Evolutionary conservation across 345 rosid species (phyloP).

Genomic region (Citrus sp.): DNA sequence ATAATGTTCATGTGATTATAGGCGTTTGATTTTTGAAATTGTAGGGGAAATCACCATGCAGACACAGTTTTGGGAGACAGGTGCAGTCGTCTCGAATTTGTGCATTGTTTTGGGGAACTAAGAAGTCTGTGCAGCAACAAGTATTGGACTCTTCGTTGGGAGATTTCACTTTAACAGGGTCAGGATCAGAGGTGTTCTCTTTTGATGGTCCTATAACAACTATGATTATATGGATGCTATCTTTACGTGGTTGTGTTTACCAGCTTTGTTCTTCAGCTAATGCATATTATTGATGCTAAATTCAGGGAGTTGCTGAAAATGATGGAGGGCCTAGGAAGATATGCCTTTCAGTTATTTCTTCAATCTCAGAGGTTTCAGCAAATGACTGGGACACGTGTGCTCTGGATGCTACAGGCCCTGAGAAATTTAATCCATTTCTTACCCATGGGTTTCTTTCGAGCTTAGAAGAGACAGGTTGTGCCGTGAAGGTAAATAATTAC

Average conservation of each 20-base stretch:
- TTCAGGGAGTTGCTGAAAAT: slow-evolving; percentile 39
- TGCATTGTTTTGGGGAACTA: slow-evolving; percentile 80
- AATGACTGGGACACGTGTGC: slow-evolving; percentile 84
- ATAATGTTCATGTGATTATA: neutral
- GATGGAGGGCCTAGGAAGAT: slow-evolving; percentile 32
- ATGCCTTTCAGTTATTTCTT: slow-evolving; percentile 59
- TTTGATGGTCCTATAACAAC: neutral
- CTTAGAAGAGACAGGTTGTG: slow-evolving; percentile 72
- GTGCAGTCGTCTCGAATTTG: slow-evolving; percentile 28
- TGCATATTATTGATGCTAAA: slow-evolving; percentile 8
- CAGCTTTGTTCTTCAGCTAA: slow-evolving; percentile 3
- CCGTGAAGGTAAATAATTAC: slow-evolving; percentile 54
- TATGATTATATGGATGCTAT: neutral
- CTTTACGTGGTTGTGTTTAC: neutral
- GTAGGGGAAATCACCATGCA: slow-evolving; percentile 42
- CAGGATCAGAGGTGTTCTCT: slow-evolving; percentile 55
- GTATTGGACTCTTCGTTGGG: slow-evolving; percentile 46
- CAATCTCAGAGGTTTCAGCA: slow-evolving; percentile 61
- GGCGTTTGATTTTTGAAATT: slow-evolving; percentile 2
- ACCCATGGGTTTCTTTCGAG: slow-evolving; percentile 74
- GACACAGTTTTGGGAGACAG: slow-evolving; percentile 20
- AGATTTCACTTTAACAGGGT: slow-evolving; percentile 46
- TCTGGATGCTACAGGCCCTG: slow-evolving; percentile 64
- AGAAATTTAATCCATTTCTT: slow-evolving; percentile 76
- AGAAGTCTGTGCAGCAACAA: slow-evolving; percentile 43